Percentiles rank a stretch among this genome's conserved stretches.
These are phyloP conservation scores for Clonostachys rhizophaga DNA, from an alignment of 2,329 filamentous ascomycete genomes.

Conservation along the genomic window DNA sequence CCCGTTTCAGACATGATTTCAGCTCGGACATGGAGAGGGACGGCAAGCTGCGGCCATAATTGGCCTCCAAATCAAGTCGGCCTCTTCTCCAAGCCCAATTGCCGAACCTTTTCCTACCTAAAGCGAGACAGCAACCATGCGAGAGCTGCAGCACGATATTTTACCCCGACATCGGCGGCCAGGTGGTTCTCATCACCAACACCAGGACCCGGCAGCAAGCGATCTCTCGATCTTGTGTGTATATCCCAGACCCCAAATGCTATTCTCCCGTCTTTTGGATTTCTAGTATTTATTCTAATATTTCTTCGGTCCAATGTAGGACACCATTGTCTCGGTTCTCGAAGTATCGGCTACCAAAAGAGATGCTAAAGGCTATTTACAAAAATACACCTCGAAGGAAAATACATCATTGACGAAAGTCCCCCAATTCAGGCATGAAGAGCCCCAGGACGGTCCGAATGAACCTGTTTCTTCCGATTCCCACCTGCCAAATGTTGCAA, in stretches of 20 bases:
- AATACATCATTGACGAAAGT: slow-evolving; percentile 12
- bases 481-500: slow-evolving; percentile 47
- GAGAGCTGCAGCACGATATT: neutral
- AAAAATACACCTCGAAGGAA: slow-evolving; percentile 60
- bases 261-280: too few species aligned
- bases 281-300: too few species aligned
- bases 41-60: slow-evolving; percentile 13
- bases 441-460: neutral
- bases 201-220: neutral
- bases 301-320: slow-evolving; percentile 36
- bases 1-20: slow-evolving; percentile 27
- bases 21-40: slow-evolving; percentile 32
- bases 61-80: too few species aligned
- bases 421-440: slow-evolving; percentile 2
- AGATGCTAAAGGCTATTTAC: slow-evolving; percentile 87
- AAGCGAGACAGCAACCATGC: slow-evolving; percentile 1
- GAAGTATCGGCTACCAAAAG: slow-evolving; percentile 88
- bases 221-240: neutral
- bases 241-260: too few species aligned
- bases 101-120: neutral
- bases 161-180: slow-evolving; percentile 1
- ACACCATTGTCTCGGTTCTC: slow-evolving; percentile 82
- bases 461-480: neutral
- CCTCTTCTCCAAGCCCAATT: slow-evolving; percentile 4
- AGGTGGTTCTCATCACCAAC: neutral